Conservation (phyloP, 495 filamentous ascomycete species). For the Aspergillus biplanus region DNA sequence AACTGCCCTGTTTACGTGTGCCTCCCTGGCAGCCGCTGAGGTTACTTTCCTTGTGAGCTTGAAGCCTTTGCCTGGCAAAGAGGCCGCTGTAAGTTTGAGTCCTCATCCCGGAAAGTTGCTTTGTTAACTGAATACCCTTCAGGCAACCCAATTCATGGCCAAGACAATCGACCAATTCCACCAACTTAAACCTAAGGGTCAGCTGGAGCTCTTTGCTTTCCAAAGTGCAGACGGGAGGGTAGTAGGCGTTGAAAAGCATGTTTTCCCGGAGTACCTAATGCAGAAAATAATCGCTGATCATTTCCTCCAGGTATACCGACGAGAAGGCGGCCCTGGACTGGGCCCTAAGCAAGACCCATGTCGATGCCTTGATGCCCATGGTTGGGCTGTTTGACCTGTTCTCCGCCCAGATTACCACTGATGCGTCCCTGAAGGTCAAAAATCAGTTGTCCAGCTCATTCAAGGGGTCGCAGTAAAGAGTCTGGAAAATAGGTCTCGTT, state of each 20-base stretch:
- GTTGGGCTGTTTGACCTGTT: not conserved
- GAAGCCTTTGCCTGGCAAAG: slow-evolving; percentile 7
- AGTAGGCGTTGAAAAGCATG: slow-evolving; percentile 2
- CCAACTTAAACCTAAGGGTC: not conserved
- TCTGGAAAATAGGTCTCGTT: not conserved
- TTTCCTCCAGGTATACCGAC: not conserved
- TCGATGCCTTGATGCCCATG: slow-evolving; percentile 2
- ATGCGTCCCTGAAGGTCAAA: not conserved
- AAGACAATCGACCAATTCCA: slow-evolving; percentile 3
- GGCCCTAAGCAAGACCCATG: slow-evolving; percentile 5
- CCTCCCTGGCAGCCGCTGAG: slow-evolving; percentile 1
- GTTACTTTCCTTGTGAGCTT: slow-evolving; percentile 8
- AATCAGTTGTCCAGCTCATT: not conserved
- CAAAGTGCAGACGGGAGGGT: slow-evolving; percentile 1
- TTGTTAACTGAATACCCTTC: not conserved
- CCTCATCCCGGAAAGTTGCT: not conserved
- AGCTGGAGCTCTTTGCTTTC: slow-evolving; percentile 4
- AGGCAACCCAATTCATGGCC: slow-evolving; percentile 7
- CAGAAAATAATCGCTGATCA: not conserved
- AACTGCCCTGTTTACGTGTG: not conserved
- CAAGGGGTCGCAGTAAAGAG: not conserved
- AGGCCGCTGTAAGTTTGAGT: not conserved
- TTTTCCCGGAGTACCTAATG: not conserved
- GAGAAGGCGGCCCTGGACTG: not conserved
- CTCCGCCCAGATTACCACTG: slow-evolving; percentile 1